Evolutionary conservation across 495 filamentous ascomycete genomes (phyloP).

Genomic region (Neurospora cerealis): DNA sequence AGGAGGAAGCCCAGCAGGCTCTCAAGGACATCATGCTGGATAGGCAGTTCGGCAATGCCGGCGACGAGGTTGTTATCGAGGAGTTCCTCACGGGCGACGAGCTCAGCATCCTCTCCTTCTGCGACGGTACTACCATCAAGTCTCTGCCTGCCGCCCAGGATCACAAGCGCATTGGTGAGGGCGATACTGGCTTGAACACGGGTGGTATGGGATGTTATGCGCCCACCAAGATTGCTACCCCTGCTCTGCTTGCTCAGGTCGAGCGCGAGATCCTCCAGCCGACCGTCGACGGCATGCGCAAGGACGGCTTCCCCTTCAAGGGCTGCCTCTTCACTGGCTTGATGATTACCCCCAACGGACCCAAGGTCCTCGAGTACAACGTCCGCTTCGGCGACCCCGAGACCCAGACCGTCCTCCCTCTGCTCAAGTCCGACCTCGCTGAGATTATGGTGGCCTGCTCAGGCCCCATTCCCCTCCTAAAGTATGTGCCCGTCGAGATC

Average conservation of each 20-base stretch:
- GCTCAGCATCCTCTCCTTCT: slow-evolving; percentile 82
- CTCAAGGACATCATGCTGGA: slow-evolving; percentile 85
- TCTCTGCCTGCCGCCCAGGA: slow-evolving; percentile 91
- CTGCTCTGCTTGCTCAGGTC: slow-evolving; percentile 63
- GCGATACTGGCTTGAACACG: slow-evolving; percentile 86
- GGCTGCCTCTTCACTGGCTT: slow-evolving; percentile 91
- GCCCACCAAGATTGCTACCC: slow-evolving; percentile 72
- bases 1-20: slow-evolving; percentile 71
- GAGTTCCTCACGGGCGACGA: slow-evolving; percentile 90
- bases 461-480: slow-evolving; percentile 59
- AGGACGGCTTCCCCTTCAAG: slow-evolving; percentile 67
- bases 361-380: slow-evolving; percentile 93
- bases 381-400: slow-evolving; percentile 95
- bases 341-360: slow-evolving; percentile 81
- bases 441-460: slow-evolving; percentile 85
- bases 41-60: slow-evolving; percentile 78
- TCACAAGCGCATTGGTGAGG: slow-evolving; percentile 89
- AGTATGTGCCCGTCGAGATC: slow-evolving; percentile 58
- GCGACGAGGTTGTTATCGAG: slow-evolving; percentile 91
- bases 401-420: slow-evolving; percentile 81
- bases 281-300: slow-evolving; percentile 79
- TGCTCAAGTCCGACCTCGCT: slow-evolving; percentile 82
- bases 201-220: slow-evolving; percentile 98
- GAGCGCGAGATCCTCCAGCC: slow-evolving; percentile 78
- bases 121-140: slow-evolving; percentile 76